A percentile compares a stretch with the other conserved stretches of the same genome.
These are phyloP conservation scores for Neonothopanus nambi DNA, from an alignment of 1,284 basidiomycete genomes.

Conservation along the genomic window DNA sequence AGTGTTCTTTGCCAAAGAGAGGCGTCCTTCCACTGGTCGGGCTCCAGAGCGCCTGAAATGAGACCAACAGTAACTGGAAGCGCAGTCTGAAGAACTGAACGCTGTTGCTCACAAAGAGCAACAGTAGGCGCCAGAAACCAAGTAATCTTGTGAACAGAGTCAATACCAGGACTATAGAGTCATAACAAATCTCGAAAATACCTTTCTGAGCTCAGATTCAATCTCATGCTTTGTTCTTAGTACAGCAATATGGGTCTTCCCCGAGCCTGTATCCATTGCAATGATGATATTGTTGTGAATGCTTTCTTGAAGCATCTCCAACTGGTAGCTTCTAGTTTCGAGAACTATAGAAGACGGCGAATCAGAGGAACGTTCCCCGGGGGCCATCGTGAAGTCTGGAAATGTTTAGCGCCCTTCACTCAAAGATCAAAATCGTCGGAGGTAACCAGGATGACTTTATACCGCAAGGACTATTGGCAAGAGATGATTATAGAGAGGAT, in stretches of 20 bases:
- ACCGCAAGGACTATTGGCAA: too few species aligned
- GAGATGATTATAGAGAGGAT: too few species aligned
- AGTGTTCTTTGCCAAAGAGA: conserved; percentile 58
- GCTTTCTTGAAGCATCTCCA: conserved; percentile 74
- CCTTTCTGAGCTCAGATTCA: conserved; percentile 61
- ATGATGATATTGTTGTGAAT: conserved; percentile 67
- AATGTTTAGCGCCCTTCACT: too few species aligned
- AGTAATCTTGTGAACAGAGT: conserved; percentile 47
- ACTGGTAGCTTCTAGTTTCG: conserved; percentile 63
- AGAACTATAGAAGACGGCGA: background rate
- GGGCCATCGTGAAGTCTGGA: too few species aligned
- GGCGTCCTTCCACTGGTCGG: conserved; percentile 77
- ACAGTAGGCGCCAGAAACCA: conserved; percentile 84
- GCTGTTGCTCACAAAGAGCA: conserved; percentile 73
- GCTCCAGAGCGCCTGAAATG: conserved; percentile 69
- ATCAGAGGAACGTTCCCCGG: background rate
- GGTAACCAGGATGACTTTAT: too few species aligned
- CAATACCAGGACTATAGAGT: conserved; percentile 3
- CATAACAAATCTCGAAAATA: conserved; percentile 25
- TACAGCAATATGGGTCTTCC: conserved; percentile 80
- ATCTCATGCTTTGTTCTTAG: conserved; percentile 68
- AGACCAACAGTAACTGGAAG: conserved; percentile 60
- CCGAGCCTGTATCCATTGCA: conserved; percentile 76
- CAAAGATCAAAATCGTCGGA: too few species aligned
- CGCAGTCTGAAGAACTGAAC: conserved; percentile 51